Evolutionary conservation across 2,329 filamentous ascomycete species (phyloP).

Genomic region (Fusarium buxicola): DNA sequence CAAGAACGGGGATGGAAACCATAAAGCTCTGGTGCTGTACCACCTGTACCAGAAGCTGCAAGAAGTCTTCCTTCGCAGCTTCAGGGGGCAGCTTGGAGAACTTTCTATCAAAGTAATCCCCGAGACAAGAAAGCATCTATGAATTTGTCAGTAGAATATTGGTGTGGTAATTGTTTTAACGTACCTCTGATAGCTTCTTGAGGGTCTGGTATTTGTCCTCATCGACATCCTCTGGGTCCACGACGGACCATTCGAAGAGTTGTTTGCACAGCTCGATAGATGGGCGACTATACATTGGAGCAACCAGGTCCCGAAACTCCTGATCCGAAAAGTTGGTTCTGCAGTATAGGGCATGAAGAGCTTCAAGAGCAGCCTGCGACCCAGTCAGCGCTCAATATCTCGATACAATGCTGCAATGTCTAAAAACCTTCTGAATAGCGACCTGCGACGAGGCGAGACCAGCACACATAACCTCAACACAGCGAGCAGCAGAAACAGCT

Average conservation of each 20-base stretch:
- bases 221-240: conserved; percentile 85
- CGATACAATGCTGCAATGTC: neutral
- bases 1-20: conserved; percentile 91
- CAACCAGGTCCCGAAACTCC: conserved; percentile 82
- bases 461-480: conserved; percentile 76
- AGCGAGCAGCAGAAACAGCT: conserved; percentile 78
- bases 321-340: conserved; percentile 79
- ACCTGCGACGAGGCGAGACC: conserved; percentile 77
- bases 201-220: conserved; percentile 92
- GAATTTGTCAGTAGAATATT: neutral
- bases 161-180: conserved; percentile 22
- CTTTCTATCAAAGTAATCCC: conserved; percentile 84
- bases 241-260: conserved; percentile 82
- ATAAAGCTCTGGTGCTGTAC: conserved; percentile 88
- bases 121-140: conserved; percentile 86
- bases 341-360: conserved; percentile 84
- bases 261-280: conserved; percentile 78
- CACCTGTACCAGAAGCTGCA: conserved; percentile 82
- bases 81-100: conserved; percentile 73
- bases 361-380: conserved; percentile 79
- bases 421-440: conserved; percentile 75
- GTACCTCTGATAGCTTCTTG: conserved; percentile 93
- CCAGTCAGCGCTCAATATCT: conserved; percentile 19
- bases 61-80: conserved; percentile 76
- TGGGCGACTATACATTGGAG: conserved; percentile 80